Evolutionary conservation across 345 rosid species (phyloP).

Genomic region (Turnera subulata): DNA sequence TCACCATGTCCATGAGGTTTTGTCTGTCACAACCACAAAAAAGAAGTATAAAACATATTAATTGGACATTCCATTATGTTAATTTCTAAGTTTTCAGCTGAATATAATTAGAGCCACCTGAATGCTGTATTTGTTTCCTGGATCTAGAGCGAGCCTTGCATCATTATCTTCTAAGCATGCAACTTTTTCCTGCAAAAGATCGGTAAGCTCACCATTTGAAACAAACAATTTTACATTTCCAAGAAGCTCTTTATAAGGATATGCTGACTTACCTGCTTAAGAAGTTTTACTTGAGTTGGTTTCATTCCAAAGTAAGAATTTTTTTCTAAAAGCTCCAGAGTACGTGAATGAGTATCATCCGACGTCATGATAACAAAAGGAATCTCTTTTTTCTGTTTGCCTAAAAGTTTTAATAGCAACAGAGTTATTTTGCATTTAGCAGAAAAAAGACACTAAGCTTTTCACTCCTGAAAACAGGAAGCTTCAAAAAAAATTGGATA

Average conservation of each 20-base stretch:
- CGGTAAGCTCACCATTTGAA: slow-evolving; percentile 4
- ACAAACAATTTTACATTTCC: not conserved
- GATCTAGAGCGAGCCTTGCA: slow-evolving; percentile 82
- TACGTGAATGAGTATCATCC: slow-evolving; percentile 87
- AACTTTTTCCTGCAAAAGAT: slow-evolving; percentile 77
- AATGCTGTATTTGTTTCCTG: slow-evolving; percentile 70
- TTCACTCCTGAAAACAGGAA: too few relatives aligned
- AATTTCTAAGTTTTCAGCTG: not conserved
- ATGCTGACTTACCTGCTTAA: slow-evolving; percentile 67
- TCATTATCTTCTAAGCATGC: slow-evolving; percentile 94
- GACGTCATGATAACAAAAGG: slow-evolving; percentile 96
- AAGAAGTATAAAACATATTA: slow-evolving; percentile 9
- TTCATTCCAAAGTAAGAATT: slow-evolving; percentile 91
- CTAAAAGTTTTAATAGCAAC: slow-evolving; percentile 29
- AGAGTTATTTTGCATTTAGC: too few relatives aligned
- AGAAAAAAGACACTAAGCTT: not conserved
- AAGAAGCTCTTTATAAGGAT: slow-evolving; percentile 2
- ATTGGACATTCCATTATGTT: not conserved
- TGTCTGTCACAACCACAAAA: slow-evolving; percentile 48
- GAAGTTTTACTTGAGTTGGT: slow-evolving; percentile 74
- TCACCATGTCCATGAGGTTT: slow-evolving; percentile 99
- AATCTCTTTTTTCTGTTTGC: slow-evolving; percentile 48
- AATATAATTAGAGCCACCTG: slow-evolving; percentile 47
- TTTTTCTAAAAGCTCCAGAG: slow-evolving; percentile 56
- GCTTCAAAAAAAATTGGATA: too few relatives aligned